These are phyloP conservation scores for Annulohypoxylon bovei DNA, from an alignment of 495 filamentous ascomycete genomes.

Conservation along the genomic window DNA sequence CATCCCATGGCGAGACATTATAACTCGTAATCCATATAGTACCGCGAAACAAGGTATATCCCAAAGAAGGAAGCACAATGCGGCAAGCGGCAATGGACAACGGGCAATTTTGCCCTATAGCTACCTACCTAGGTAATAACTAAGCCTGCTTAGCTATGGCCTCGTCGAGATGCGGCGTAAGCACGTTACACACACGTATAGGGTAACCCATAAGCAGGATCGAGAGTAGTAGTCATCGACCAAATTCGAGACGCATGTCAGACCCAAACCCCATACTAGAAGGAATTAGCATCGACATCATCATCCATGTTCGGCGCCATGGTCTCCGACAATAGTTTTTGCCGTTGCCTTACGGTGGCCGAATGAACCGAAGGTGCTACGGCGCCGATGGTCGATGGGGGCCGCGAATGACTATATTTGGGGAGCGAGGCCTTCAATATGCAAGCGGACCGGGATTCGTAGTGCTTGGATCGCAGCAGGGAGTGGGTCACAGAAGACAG, in stretches of 20 bases:
- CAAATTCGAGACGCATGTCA: conserved; percentile 39
- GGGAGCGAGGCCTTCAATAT: conserved; percentile 21
- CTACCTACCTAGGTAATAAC: neutral
- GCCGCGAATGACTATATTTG: conserved; percentile 33
- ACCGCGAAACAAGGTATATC: conserved; percentile 27
- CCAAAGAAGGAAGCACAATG: conserved; percentile 19
- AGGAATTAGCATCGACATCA: conserved; percentile 29
- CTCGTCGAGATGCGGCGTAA: conserved; percentile 29
- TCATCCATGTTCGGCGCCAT: conserved; percentile 30
- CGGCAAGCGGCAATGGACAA: no score
- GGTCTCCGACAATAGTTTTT: conserved; percentile 27
- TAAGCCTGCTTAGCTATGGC: conserved; percentile 5
- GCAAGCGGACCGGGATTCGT: conserved; percentile 29
- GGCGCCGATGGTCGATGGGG: conserved; percentile 39
- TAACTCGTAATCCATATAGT: conserved; percentile 18
- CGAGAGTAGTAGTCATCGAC: conserved; percentile 17
- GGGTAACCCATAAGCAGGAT: conserved; percentile 29
- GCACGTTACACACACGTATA: conserved; percentile 32
- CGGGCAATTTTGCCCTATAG: neutral
- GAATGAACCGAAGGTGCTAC: conserved; percentile 25
- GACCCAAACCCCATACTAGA: conserved; percentile 19
- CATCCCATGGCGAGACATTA: conserved; percentile 17
- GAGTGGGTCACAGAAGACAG: conserved; percentile 31
- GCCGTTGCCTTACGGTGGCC: conserved; percentile 32
- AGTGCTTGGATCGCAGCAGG: conserved; percentile 22